Base-by-base conservation (phyloP, 768 basidiomycete genomes). In the Rhizopogon rudus region DNA sequence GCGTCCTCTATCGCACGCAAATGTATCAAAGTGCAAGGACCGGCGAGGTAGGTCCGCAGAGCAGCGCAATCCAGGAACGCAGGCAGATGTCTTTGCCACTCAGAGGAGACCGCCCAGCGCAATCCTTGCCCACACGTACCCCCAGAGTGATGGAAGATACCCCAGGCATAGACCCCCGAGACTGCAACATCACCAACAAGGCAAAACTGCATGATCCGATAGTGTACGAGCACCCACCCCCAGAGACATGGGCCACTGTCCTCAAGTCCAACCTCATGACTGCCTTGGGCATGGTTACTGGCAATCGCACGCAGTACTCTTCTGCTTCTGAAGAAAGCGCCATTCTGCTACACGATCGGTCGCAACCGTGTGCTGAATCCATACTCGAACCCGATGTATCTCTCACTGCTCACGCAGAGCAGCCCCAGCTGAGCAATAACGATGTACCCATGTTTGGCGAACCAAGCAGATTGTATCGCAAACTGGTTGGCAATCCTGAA, bases 201-300 rank as follows among this genome's bases (percentile, higher is more conserved):
- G 35, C 10, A 2, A 39, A 40, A 22, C 25, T 8, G 16, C 53
- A 16, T 5, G 17, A 51, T 12, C 8, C n/a, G 31, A 40, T 33
- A 31, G 28, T 10, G 13, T 14, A 43, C 33, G 22, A 28, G 6
- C 22, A 54, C 16, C 40, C 43, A 14, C 41, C 39, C 8, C 25
- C 43, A 3, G 73, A 72, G 6, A 66, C 73, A 22, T 81, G 80
- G 80, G 73, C 74, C 10, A 60, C 68, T 16, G 70, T 73, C 22
- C 49, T 81, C 60, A 74, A 66, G 55, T 73, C 75, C 16, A 77
- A 77, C 39, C 63, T 83, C 10, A 73, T 77, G 51, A 73, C 73
- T 52, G 79, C 78, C 5, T 75, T 83, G 60, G 79, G 77, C 60
- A 70, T 75, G 1, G 77, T 82, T 49, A 75, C 78, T 40, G 71